Evolutionary conservation across 1,284 basidiomycete species (phyloP).

Genomic region (Papiliotrema nemorosa): DNA sequence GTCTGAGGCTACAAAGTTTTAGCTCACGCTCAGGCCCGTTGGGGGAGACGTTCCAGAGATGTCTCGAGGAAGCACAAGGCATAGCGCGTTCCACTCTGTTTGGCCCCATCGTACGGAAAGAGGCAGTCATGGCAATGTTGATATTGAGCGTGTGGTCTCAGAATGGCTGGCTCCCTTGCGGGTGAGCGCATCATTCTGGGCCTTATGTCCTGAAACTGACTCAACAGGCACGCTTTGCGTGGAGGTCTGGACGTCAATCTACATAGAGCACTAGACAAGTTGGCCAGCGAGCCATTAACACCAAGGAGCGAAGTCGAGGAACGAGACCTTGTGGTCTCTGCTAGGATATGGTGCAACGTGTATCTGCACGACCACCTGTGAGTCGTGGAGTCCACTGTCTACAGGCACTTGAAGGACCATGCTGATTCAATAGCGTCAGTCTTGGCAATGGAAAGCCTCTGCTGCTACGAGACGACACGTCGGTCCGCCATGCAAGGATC

Average conservation of each 20-base stretch:
- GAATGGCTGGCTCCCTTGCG: conserved; percentile 84
- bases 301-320: conserved; percentile 77
- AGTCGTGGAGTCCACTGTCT: too few species aligned
- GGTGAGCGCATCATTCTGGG: conserved; percentile 16
- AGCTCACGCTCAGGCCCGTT: conserved; percentile 53
- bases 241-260: conserved; percentile 91
- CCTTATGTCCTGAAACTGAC: not conserved
- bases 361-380: conserved; percentile 55
- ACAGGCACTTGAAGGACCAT: not conserved
- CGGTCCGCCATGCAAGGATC: conserved; percentile 75
- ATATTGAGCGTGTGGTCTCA: conserved; percentile 89
- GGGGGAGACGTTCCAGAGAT: conserved; percentile 78
- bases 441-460: conserved; percentile 85
- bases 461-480: conserved; percentile 79
- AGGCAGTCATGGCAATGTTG: conserved; percentile 91
- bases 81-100: conserved; percentile 89
- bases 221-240: conserved; percentile 75
- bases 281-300: conserved; percentile 58
- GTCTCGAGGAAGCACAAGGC: conserved; percentile 87
- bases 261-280: conserved; percentile 81
- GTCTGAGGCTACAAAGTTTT: not conserved
- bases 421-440: conserved; percentile 62
- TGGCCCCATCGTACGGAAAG: conserved; percentile 85
- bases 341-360: conserved; percentile 87
- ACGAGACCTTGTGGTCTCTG: conserved; percentile 80